Evolutionary conservation across 108 stramenopile species (phyloP), one percentile per base, ranked within the genome.

Genomic region (Conticribra weissflogii): DNA sequence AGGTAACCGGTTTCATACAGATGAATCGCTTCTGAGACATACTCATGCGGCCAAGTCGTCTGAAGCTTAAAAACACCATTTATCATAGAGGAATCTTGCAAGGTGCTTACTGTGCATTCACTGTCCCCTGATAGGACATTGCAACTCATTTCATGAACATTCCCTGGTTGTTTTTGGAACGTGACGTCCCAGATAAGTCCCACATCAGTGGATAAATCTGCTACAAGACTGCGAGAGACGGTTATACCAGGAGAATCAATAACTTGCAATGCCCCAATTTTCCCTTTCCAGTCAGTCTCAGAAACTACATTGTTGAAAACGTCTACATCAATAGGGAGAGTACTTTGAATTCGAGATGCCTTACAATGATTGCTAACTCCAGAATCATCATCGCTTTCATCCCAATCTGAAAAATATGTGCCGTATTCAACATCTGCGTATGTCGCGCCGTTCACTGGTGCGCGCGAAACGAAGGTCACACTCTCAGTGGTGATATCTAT

Each of bases 361-460:
- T 57, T 29, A 59, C 89, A 90, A 45, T 69, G 51, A 59, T 83
- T 72, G 76, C 85, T 76, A 54, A 89, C 60, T 58, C 92, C 84
- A 21, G 70, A 75, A 9, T 18, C 44, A 22, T 86, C 89, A 56
- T 82, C 63, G 12, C 41, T 54, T 54, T 69, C 81, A 49, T 71
- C 47, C 54, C 85, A 88, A 63, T 90, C 90, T 8, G 84, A 87
- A 71, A 83, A 90, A 59, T 86, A 93, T 53, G 66, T 55, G 2
- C 92, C 92, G 51, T 66, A 78, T 69, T 93, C 92, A 3, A 84
- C 87, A 66, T 93, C 81, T 16, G 77, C 69, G 64, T 76, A 74
- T 2, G 57, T 54, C 46, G 76, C 68, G 31, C 75, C 63, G 28
- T 67, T 58, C 2, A 64, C 48, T 18, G 67, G 81, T n/a, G 71